Evolutionary conservation across 768 basidiomycete genomes (phyloP), one percentile per base, ranked within the genome.

Genomic region (Boletus vermiculosoides): DNA sequence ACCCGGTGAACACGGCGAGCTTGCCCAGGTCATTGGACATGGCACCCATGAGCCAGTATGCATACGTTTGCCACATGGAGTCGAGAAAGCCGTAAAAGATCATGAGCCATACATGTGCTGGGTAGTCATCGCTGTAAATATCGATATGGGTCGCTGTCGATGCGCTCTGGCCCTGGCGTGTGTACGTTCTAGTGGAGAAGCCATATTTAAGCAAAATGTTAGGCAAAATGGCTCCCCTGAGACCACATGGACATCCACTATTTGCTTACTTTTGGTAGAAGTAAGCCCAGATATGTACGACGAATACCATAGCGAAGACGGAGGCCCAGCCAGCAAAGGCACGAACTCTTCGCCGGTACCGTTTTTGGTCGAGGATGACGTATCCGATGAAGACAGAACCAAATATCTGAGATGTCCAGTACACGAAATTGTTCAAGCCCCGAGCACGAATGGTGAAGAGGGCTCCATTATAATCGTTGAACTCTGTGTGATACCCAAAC

Each of bases 1-100:
- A 89, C 34, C 92, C 92, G 15, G 86, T 75, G 67, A 93, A 87
- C 68, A 91, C 82, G 0, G 92, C 90, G 22, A 94, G 81, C 70
- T 89, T 90, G 5, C 79, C 81, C 3, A 88, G 83, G 65, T 91
- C 83, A 57, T 93, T 92, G 16, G 88, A 90, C 86, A 94, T 89
- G 15, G 88, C 87, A 31, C 92, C 91, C 83, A 90, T 88, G 63
- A 90, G 78, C 88, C 88, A 91, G 70, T 92, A 91, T 4, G 84
- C 84, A 0, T 83, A 84, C 3, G 87, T 90, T 68, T 93, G 92
- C 89, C 89, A 93, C 83, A 90, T 86, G 1, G 90, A 79, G 57
- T 94, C 92, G 50, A 92, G 78, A 3, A 92, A 61, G n/a, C 90
- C 87, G 64, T 82, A 89, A 69, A 85, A 82, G 55, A 89, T 80